Base-by-base conservation (phyloP, 345 rosid species). In the Salix suchowensis region DNA sequence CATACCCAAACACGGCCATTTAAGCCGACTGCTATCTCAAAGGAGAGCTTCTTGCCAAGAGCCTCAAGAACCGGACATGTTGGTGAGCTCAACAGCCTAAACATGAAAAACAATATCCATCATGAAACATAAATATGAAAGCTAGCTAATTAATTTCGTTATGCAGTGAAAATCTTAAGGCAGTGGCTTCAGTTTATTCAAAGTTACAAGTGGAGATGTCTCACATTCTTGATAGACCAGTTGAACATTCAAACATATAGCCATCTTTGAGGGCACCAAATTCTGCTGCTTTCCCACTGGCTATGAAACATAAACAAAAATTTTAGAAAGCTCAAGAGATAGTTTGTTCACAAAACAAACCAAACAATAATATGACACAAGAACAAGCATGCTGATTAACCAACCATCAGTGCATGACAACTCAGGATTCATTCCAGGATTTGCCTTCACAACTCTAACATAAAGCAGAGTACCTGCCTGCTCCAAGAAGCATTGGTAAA, bases 1-100 rank as follows among this genome's bases (percentile, higher is more conserved):
- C 83, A 68, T 76, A 90, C 98, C 94, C 93, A 89, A 67, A 88
- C 93, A 39, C 94, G 82, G 68, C 97, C 98, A 76, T 91, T 91
- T 75, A 90, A 74, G 77, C 98, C 97, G 76, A 86, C 83, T n/a
- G 92, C 97, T 75, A 88, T 87, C 85, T 90, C 95, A 79, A 90
- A 92, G 14, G 97, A 84, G 60, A 89, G 85, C 76, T 90, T 90
- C 86, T 88, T 90, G 79, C 97, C 92, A 40, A 92, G 94, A 74
- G 85, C 90, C 79, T 91, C 95, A 3, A 94, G 90, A 80, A 92
- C 89, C 0, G 96, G 90, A 84, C 92, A 89, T 1, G 94, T 74
- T 62, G 95, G 97, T 52, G 89, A 89, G 76, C 90, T 87, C 79
- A 90, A 79, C 84, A 94, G 66, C 94, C 97, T 92, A 62, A 40